phyloP scores from a whole-genome alignment of 805 yeast genomes.

The Myxozyma melibiosi region DNA sequence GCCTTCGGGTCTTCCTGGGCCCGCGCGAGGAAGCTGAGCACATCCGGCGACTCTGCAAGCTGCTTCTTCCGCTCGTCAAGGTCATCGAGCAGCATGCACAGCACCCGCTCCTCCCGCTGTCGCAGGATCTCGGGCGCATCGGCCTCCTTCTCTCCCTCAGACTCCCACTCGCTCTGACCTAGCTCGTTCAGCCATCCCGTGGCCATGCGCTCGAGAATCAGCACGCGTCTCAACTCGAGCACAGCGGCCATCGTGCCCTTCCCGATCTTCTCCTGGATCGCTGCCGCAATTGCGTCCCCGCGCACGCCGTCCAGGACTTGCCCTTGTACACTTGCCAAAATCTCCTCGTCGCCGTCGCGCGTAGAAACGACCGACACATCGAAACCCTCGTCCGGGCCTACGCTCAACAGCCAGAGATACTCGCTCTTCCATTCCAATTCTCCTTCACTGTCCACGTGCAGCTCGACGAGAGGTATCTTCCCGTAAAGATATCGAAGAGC shows the following conservation, averaged over 20 bases:
- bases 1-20: background rate
- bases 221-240: conserved; percentile 23
- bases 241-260: conserved; percentile 14
- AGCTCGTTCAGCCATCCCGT: conserved; percentile 18
- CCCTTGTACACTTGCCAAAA: conserved; percentile 16
- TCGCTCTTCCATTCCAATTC: conserved; percentile 31
- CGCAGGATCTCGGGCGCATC: conserved; percentile 15
- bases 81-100: conserved; percentile 6
- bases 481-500: conserved; percentile 24
- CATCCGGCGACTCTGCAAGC: conserved; percentile 14
- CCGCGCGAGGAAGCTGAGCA: conserved; percentile 10
- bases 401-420: conserved; percentile 28
- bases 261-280: conserved; percentile 5
- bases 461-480: conserved; percentile 19
- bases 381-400: conserved; percentile 23
- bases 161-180: conserved; percentile 1
- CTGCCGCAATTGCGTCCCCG: conserved; percentile 13
- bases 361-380: conserved; percentile 11
- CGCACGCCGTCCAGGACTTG: conserved; percentile 4
- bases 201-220: conserved; percentile 13
- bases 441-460: conserved; percentile 7
- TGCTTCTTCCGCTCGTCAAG: conserved; percentile 7
- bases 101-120: conserved; percentile 25
- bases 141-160: conserved; percentile 1
- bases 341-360: conserved; percentile 11